Conservation (phyloP, 2,329 filamentous ascomycete genomes). For the Fusarium irregulare region DNA sequence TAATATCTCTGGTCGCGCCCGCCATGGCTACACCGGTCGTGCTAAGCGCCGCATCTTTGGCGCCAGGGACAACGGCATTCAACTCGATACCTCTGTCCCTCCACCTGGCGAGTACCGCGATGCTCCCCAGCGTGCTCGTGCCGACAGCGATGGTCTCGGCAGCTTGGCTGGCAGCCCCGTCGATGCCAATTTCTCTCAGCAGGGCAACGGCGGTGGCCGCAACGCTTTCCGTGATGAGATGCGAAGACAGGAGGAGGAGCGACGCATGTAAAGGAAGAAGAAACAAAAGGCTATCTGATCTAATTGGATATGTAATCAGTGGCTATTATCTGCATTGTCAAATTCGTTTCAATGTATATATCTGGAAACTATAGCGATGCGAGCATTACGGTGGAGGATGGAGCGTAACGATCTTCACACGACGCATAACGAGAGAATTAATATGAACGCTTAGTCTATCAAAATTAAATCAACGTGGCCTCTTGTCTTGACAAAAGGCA, state of each 20-base stretch:
- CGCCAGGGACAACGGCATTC: slow-evolving; percentile 56
- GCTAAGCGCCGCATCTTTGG: slow-evolving; percentile 52
- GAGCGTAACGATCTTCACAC: slow-evolving; percentile 38
- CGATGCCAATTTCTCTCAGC: slow-evolving; percentile 55
- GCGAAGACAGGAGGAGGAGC: slow-evolving; percentile 58
- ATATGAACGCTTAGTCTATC: slow-evolving; percentile 41
- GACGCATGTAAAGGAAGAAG: slow-evolving; percentile 36
- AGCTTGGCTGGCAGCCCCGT: slow-evolving; percentile 62
- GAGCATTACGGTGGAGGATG: slow-evolving; percentile 9
- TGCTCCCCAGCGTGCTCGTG: slow-evolving; percentile 44
- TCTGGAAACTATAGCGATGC: slow-evolving; percentile 16
- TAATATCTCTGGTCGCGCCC: slow-evolving; percentile 62
- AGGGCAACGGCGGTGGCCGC: slow-evolving; percentile 48
- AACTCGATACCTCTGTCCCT: slow-evolving; percentile 55
- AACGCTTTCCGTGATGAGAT: slow-evolving; percentile 65
- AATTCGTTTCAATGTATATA: slow-evolving; percentile 18
- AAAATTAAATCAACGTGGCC: slow-evolving; percentile 3
- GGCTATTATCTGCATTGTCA: not conserved
- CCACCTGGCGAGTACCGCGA: slow-evolving; percentile 52
- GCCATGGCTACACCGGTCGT: slow-evolving; percentile 59
- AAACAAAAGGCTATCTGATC: not conserved
- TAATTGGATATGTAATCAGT: not conserved
- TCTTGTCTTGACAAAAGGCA: not conserved
- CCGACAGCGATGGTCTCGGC: slow-evolving; percentile 62
- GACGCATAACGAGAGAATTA: slow-evolving; percentile 40